phyloP scores from a whole-genome alignment of 495 filamentous ascomycete genomes.

The Neurospora sp. region DNA sequence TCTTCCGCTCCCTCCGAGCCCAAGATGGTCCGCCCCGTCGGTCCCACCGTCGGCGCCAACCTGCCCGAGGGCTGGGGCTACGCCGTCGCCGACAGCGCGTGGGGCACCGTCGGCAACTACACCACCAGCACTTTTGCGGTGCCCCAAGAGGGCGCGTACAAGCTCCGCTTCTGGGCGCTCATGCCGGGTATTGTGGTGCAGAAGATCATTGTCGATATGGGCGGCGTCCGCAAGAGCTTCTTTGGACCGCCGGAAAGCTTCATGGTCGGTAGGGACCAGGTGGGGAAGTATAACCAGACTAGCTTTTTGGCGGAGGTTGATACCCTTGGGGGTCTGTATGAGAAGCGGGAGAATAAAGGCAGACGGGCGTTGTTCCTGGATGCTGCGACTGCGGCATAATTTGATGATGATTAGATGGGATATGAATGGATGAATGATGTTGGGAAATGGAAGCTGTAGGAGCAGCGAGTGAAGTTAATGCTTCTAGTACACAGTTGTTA shows the following conservation, averaged over 20 bases:
- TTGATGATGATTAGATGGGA: background rate
- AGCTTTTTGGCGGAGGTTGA: conserved; percentile 28
- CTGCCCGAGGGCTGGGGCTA: conserved; percentile 48
- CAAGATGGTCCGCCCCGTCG: conserved; percentile 43
- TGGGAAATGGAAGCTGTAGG: too few species aligned
- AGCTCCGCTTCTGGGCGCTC: conserved; percentile 50
- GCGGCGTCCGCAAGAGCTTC: conserved; percentile 56
- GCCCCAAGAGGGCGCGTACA: conserved; percentile 41
- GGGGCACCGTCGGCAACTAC: conserved; percentile 39
- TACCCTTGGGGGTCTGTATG: conserved; percentile 9
- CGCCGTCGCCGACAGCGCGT: conserved; percentile 49
- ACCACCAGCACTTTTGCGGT: conserved; percentile 45
- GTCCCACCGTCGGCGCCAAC: conserved; percentile 32
- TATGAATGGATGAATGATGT: background rate
- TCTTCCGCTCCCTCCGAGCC: conserved; percentile 18
- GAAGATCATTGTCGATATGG: conserved; percentile 58
- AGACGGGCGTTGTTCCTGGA: background rate
- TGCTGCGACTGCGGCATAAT: background rate
- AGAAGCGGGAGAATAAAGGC: background rate
- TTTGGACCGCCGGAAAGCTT: conserved; percentile 62
- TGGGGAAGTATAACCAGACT: conserved; percentile 30
- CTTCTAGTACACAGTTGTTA: background rate
- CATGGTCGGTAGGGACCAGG: conserved; percentile 34
- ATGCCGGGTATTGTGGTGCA: conserved; percentile 59
- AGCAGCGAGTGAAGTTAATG: background rate